Base-by-base conservation (phyloP, 139 green algal species). In the Chlamydomonas schloesseri region DNA sequence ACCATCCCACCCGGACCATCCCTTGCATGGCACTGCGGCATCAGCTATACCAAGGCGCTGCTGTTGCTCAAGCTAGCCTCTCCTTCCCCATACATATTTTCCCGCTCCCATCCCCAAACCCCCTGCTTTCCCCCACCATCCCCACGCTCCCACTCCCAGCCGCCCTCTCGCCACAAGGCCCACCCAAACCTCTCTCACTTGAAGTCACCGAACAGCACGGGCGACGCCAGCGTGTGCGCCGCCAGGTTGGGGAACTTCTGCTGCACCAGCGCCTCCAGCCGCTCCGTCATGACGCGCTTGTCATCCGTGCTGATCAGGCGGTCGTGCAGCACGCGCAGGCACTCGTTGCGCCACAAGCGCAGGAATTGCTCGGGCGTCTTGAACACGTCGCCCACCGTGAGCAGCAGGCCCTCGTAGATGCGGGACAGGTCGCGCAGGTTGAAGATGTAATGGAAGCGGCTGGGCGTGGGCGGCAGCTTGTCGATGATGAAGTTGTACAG, bases 401-500 rank as follows among this genome's bases (percentile, higher is more conserved):
- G 88, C 70, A 95, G 88, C 81, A 98, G 88, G 13, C 95, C 95
- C 88, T 97, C 90, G 82, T 93, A 97, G 53, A 91, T 75, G 58
- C 78, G 79, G n/a, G 60, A 91, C 17, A 98, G 88, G 92, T 98
- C 95, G 42, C 95, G 86, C 70, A 98, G 91, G 90, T 98, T 98
- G 90, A 98, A 98, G 72, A 97, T 94, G 93, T 98, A 98, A 82
- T 96, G 93, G 89, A 98, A 98, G 76, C 94, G 91, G 1, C 84
- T 93, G 34, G 95, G 95, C 21, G 95, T 98, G 34, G 95, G 93
- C 14, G 94, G 94, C 80, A 98, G 90, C 83, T 94, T 94, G 73
- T 97, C 92, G 71, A 93, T 82, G 67, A 98, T 96, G 89, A 92
- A 92, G 80, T 94, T 92, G 91, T 98, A 97, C 58, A 98, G 82